Conservation (phyloP, 768 basidiomycete species). For the Exidia glandulosa region DNA sequence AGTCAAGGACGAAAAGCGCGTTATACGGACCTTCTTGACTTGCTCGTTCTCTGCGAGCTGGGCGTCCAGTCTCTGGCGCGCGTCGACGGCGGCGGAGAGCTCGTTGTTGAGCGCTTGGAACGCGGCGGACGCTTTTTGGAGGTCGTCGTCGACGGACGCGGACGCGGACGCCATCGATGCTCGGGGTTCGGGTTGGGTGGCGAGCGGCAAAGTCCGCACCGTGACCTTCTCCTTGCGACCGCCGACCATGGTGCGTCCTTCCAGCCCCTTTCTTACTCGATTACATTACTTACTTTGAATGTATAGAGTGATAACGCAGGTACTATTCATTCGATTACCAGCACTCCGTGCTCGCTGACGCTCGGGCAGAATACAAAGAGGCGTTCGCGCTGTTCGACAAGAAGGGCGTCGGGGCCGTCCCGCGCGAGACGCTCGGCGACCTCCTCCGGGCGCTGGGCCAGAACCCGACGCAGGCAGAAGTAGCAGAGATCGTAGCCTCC, state of each 20-base stretch:
- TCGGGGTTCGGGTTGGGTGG: neutral
- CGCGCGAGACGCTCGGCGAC: conserved; percentile 82
- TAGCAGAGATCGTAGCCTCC: conserved; percentile 61
- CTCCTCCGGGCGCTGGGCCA: conserved; percentile 89
- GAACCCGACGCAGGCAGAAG: conserved; percentile 99
- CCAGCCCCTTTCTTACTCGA: neutral
- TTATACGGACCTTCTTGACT: conserved; percentile 63
- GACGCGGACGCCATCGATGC: neutral
- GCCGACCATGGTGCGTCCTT: neutral
- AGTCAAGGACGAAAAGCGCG: neutral
- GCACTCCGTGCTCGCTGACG: neutral
- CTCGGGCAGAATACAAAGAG: conserved; percentile 78
- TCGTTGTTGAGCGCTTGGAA: conserved; percentile 77
- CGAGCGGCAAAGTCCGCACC: neutral
- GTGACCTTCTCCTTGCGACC: neutral
- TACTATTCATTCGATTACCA: conserved; percentile 4
- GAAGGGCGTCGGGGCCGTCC: conserved; percentile 83
- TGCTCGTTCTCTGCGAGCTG: conserved; percentile 86
- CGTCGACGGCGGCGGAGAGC: conserved; percentile 61
- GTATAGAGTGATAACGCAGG: conserved; percentile 46
- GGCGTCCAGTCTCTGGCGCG: conserved; percentile 76
- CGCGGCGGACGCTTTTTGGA: conserved; percentile 61
- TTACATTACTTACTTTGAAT: neutral
- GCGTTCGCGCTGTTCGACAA: conserved; percentile 98
- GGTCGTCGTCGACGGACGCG: neutral